Evolutionary conservation across 805 yeast genomes (phyloP), one percentile per base, ranked within the genome.

Genomic region (Danielozyma ontarioensis): DNA sequence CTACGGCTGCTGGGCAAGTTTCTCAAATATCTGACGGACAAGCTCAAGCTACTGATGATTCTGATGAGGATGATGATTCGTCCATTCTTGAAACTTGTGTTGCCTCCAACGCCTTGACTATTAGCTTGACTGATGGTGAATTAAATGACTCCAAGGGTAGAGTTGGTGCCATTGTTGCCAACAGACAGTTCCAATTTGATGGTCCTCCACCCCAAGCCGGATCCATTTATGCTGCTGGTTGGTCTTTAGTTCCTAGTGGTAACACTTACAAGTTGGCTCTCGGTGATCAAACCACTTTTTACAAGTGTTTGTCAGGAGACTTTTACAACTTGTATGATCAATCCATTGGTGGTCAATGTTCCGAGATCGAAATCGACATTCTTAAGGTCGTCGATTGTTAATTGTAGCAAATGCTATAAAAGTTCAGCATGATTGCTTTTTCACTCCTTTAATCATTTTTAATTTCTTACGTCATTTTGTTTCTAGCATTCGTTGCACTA

Each of bases 21-120:
- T 57, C 72, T 40, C 78, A 73, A 52, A 64, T 70, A 39, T 54
- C 56, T 39, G 78, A 72, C 35, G 75, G 75, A 39, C 53, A 46
- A 32, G 25, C 39, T 21, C 46, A 47, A 28, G 40, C 28, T 10
- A 19, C 32, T 21, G 28, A n/a, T 15, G 12, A 17, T 13, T 25
- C 26, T 14, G 29, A 12, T 27, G 27, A 13, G 10, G n/a, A n/a
- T n/a, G 22, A 19, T 7, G 26, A 13, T 18, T 10, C 38, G 14
- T 16, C 35, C 13, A 26, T 48, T 32, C 37, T 37, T 24, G 42
- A 44, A 25, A 51, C 56, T 6, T 51, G 57, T 35, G 42, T 44
- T 16, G 41, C 49, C n/a, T 11, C 41, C 13, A 33, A 53, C 43
- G 39, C 25, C 13, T 15, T 29, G 18, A 29, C 26, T 11, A 5